Percentiles rank a stretch among this genome's conserved stretches.
These are phyloP conservation scores for Fragilaria radians DNA, from an alignment of 108 stramenopile species.

Conservation along the genomic window DNA sequence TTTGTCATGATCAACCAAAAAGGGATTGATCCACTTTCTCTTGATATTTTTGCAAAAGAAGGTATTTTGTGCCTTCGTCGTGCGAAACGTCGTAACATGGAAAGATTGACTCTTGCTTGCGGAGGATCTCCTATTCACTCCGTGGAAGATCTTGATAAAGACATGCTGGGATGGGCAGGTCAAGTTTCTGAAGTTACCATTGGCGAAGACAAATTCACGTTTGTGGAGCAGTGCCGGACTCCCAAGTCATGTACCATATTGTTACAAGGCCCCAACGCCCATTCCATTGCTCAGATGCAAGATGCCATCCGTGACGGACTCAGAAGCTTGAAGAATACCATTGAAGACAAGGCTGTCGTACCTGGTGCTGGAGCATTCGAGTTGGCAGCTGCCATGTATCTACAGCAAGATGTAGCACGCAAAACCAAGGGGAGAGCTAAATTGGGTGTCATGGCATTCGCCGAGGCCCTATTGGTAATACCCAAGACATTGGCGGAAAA, in stretches of 20 bases:
- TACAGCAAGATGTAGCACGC: constrained; percentile 50
- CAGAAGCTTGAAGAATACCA: constrained; percentile 92
- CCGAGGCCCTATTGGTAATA: constrained; percentile 92
- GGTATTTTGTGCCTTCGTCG: constrained; percentile 95
- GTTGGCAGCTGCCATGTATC: constrained; percentile 78
- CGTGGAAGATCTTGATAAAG: constrained; percentile 87
- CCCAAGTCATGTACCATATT: constrained; percentile 93
- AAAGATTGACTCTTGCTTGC: constrained; percentile 96
- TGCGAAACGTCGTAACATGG: constrained; percentile 99
- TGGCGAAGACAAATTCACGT: constrained; percentile 99
- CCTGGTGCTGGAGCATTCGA: constrained; percentile 98
- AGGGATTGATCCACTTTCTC: constrained; percentile 95
- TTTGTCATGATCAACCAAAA: constrained; percentile 99
- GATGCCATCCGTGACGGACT: constrained; percentile 98
- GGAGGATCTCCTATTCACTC: constrained; percentile 94
- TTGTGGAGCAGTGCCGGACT: constrained; percentile 92
- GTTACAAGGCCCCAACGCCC: constrained; percentile 95
- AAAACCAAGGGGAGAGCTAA: constrained; percentile 85
- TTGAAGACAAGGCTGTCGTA: constrained; percentile 93
- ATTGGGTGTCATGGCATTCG: constrained; percentile 95
- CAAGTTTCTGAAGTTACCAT: constrained; percentile 92
- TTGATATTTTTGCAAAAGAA: constrained; percentile 99
- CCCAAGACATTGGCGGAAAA: constrained; percentile 98
- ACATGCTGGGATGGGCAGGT: constrained; percentile 91
- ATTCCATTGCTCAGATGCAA: constrained; percentile 97